phyloP scores from a whole-genome alignment of 2,329 filamentous ascomycete genomes.

The Geosmithia flava region DNA sequence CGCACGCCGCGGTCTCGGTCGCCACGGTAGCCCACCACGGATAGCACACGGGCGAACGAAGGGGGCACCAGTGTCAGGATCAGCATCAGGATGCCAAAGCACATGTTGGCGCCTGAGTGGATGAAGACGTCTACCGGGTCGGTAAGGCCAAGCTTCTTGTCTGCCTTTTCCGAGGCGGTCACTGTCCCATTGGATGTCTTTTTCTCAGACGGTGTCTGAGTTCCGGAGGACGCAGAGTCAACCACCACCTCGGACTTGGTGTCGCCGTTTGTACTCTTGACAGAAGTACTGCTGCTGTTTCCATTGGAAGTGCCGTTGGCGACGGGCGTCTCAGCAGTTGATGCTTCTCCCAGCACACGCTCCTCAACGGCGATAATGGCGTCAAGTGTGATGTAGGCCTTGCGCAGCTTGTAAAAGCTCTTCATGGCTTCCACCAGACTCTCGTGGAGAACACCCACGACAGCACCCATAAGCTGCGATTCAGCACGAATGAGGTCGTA shows the following conservation, averaged over 20 bases:
- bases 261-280: slow-evolving; percentile 8
- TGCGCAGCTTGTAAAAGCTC: slow-evolving; percentile 85
- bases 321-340: slow-evolving; percentile 16
- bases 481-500: slow-evolving; percentile 76
- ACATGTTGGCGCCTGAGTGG: slow-evolving; percentile 79
- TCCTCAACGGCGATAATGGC: slow-evolving; percentile 65
- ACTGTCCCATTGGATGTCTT: slow-evolving; percentile 3
- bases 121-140: slow-evolving; percentile 78
- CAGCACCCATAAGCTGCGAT: slow-evolving; percentile 77
- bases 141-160: not conserved
- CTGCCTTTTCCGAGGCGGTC: not conserved
- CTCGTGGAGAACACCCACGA: slow-evolving; percentile 83
- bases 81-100: slow-evolving; percentile 75
- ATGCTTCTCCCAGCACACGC: slow-evolving; percentile 23
- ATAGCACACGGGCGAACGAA: slow-evolving; percentile 74
- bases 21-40: slow-evolving; percentile 81
- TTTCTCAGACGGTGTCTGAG: slow-evolving; percentile 16
- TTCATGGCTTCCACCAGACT: slow-evolving; percentile 83
- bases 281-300: slow-evolving; percentile 7
- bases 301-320: not conserved
- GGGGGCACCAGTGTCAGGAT: slow-evolving; percentile 91
- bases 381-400: slow-evolving; percentile 76
- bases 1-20: slow-evolving; percentile 71
- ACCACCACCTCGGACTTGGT: slow-evolving; percentile 26
- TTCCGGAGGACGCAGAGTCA: slow-evolving; percentile 36